These are phyloP conservation scores for Penicillium canescens DNA, from an alignment of 495 filamentous ascomycete genomes.

Conservation along the genomic window DNA sequence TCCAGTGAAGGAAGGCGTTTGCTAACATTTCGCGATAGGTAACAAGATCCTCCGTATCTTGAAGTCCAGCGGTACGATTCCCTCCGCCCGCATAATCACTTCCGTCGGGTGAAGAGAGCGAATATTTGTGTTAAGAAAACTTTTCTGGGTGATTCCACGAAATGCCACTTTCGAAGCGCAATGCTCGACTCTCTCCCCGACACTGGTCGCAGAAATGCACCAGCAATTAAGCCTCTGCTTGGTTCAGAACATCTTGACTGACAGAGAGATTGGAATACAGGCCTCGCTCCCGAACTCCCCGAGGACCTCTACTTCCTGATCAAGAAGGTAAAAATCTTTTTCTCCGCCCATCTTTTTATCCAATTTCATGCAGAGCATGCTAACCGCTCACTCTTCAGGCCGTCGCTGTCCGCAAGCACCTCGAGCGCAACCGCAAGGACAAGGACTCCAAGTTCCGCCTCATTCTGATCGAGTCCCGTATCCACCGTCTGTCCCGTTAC, in stretches of 20 bases:
- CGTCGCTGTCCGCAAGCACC: conserved; percentile 99
- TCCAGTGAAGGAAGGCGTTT: conserved; percentile 2
- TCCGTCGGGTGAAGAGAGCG: conserved; percentile 29
- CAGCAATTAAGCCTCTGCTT: conserved; percentile 79
- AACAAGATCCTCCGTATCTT: conserved; percentile 99
- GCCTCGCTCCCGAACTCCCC: conserved; percentile 94
- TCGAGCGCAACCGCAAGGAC: conserved; percentile 99
- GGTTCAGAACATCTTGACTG: conserved; percentile 75
- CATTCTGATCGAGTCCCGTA: conserved; percentile 99
- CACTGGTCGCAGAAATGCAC: conserved; percentile 30
- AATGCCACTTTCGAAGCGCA: conserved; percentile 11
- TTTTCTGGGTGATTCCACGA: conserved; percentile 4
- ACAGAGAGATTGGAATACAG: conserved; percentile 87
- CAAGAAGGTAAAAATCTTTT: conserved; percentile 75
- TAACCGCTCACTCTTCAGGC: conserved; percentile 52
- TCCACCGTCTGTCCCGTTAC: conserved; percentile 95
- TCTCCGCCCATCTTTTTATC: background rate
- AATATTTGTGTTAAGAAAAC: conserved; percentile 14
- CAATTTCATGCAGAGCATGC: background rate
- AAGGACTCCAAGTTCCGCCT: conserved; percentile 99
- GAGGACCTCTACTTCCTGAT: conserved; percentile 99
- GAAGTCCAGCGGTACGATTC: conserved; percentile 83
- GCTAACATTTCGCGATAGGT: conserved; percentile 54
- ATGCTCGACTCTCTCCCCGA: conserved; percentile 13
- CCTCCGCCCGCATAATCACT: conserved; percentile 19